A percentile compares a stretch with the other conserved stretches of the same genome.
These are phyloP conservation scores for Gaillardinia entomophila DNA, from an alignment of 805 yeast genomes.

Conservation along the genomic window DNA sequence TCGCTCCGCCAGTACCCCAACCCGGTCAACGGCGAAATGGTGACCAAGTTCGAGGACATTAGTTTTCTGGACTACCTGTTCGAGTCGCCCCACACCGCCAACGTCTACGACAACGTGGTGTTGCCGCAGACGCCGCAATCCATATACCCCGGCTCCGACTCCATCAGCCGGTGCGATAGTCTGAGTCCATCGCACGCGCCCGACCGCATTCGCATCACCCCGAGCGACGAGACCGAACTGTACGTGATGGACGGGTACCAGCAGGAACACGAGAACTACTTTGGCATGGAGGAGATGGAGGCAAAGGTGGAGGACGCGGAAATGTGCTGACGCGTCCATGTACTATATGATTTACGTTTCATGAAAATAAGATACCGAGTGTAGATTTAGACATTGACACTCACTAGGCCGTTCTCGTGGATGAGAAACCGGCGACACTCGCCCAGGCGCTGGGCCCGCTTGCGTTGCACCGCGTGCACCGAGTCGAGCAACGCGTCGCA, in stretches of 20 bases:
- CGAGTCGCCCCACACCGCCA: neutral
- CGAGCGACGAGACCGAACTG: conserved; percentile 32
- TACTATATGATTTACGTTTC: neutral
- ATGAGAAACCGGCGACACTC: neutral
- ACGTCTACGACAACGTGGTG: neutral
- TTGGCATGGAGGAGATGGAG: conserved; percentile 28
- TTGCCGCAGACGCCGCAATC: neutral
- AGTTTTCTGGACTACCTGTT: conserved; percentile 17
- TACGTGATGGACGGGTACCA: conserved; percentile 32
- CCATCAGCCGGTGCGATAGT: neutral
- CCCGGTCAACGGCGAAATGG: conserved; percentile 37
- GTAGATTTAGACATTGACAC: conserved; percentile 1
- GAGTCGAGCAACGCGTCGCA: neutral
- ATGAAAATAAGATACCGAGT: too few relatives aligned
- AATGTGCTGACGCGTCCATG: neutral
- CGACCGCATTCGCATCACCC: conserved; percentile 22
- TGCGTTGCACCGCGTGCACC: neutral
- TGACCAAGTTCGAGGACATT: conserved; percentile 44
- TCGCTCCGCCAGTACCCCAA: conserved; percentile 43
- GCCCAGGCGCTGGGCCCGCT: neutral
- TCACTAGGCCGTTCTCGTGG: conserved; percentile 6
- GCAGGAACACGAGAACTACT: conserved; percentile 32
- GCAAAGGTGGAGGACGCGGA: conserved; percentile 1
- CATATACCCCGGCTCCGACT: neutral
- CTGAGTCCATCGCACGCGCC: neutral